Evolutionary conservation across 2,329 filamentous ascomycete species (phyloP).

Genomic region (Endocalyx cinctus): DNA sequence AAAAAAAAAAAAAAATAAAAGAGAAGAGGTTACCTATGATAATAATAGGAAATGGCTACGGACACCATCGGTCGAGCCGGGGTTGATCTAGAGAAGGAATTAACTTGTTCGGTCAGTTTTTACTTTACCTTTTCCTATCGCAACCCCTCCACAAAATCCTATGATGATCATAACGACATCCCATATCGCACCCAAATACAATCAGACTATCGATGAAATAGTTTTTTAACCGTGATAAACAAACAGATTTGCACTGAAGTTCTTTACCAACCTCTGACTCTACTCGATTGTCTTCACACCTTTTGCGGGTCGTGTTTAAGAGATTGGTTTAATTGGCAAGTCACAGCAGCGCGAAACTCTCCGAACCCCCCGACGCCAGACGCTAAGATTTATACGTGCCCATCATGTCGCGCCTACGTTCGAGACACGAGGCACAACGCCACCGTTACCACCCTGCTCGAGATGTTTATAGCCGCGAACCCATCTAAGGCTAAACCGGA

Average conservation of each 20-base stretch:
- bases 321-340: constrained; percentile 90
- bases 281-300: constrained; percentile 90
- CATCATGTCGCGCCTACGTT: constrained; percentile 82
- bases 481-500: constrained; percentile 67
- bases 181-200: too few species aligned
- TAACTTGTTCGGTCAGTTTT: constrained; percentile 82
- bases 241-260: constrained; percentile 91
- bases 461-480: constrained; percentile 79
- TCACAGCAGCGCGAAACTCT: constrained; percentile 49
- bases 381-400: constrained; percentile 71
- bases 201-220: too few species aligned
- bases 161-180: too few species aligned
- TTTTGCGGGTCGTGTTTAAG: constrained; percentile 95
- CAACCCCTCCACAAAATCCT: too few species aligned
- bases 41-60: too few species aligned
- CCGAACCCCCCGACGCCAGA: constrained; percentile 45
- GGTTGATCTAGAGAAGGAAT: constrained; percentile 85
- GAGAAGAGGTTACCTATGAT: too few species aligned
- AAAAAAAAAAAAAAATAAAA: too few species aligned
- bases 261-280: constrained; percentile 82
- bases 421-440: constrained; percentile 87
- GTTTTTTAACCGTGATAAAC: constrained; percentile 8
- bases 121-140: constrained; percentile 10
- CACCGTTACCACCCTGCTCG: constrained; percentile 80
- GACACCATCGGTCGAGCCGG: too few species aligned